Evolutionary conservation across 2,329 filamentous ascomycete species (phyloP).

Genomic region (Botrytis tulipae): DNA sequence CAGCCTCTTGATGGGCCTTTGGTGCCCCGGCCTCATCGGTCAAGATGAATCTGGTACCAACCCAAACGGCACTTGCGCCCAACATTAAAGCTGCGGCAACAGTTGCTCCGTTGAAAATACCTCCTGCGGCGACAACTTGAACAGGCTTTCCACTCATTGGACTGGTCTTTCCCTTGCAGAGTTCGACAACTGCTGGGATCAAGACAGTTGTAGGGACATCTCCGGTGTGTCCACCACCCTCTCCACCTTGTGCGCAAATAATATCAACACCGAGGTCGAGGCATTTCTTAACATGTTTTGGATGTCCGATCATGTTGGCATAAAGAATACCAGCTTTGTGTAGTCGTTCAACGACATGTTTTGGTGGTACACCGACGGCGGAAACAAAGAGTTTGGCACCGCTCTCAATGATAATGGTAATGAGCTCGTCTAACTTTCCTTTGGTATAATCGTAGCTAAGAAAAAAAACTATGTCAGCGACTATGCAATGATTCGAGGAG

Average conservation of each 20-base stretch:
- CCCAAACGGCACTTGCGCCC: constrained; percentile 90
- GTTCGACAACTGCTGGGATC: constrained; percentile 85
- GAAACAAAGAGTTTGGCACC: constrained; percentile 93
- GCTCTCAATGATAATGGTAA: constrained; percentile 89
- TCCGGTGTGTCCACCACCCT: constrained; percentile 95
- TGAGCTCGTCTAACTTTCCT: constrained; percentile 88
- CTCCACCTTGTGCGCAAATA: constrained; percentile 97
- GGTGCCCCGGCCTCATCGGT: constrained; percentile 92
- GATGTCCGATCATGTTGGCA: constrained; percentile 99
- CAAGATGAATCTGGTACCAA: constrained; percentile 94
- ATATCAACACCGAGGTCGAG: constrained; percentile 89
- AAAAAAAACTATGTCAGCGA: constrained; percentile 28
- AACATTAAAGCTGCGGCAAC: constrained; percentile 90
- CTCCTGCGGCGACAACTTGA: constrained; percentile 89
- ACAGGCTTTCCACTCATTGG: constrained; percentile 85
- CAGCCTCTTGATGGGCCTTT: constrained; percentile 91
- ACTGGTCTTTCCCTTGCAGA: constrained; percentile 77
- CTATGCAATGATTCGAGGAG: constrained; percentile 24
- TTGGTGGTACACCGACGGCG: constrained; percentile 90
- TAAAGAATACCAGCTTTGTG: constrained; percentile 86
- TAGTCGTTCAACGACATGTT: constrained; percentile 82
- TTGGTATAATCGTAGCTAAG: constrained; percentile 99
- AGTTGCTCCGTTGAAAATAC: constrained; percentile 88
- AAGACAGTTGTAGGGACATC: constrained; percentile 86
- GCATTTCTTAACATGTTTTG: constrained; percentile 97